phyloP scores from a whole-genome alignment of 805 yeast species.

The Kazachstania psychrophila region DNA sequence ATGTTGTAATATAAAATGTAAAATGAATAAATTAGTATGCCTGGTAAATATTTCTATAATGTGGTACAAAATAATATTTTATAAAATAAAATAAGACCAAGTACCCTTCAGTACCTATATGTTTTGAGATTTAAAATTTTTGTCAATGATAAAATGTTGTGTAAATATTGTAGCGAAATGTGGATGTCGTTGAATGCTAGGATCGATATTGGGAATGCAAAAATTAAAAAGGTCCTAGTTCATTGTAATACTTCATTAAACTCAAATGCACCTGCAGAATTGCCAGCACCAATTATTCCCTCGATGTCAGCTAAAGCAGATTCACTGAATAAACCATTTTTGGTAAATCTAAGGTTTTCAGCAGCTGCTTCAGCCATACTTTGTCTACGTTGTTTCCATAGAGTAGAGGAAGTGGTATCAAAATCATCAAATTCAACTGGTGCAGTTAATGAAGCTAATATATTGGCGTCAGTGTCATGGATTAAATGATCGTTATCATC shows the following conservation, averaged over 20 bases:
- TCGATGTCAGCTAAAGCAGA: slow-evolving; percentile 67
- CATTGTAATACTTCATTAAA: slow-evolving; percentile 23
- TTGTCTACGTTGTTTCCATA: slow-evolving; percentile 49
- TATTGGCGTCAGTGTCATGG: slow-evolving; percentile 23
- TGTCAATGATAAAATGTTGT: no score
- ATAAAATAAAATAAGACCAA: no score
- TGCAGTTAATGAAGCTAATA: slow-evolving; percentile 28
- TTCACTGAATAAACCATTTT: slow-evolving; percentile 68
- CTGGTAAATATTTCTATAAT: slow-evolving; percentile 1
- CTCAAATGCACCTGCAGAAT: slow-evolving; percentile 15
- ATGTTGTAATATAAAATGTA: no score
- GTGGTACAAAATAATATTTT: no score
- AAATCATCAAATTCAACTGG: slow-evolving; percentile 24
- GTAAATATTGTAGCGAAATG: no score
- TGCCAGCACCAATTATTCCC: slow-evolving; percentile 33
- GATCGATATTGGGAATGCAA: no score
- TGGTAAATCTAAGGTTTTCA: slow-evolving; percentile 68
- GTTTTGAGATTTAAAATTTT: background rate
- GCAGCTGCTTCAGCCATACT: slow-evolving; percentile 66
- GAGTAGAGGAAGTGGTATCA: slow-evolving; percentile 18
- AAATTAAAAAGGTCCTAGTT: no score
- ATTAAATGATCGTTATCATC: slow-evolving; percentile 8
- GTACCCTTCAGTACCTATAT: no score
- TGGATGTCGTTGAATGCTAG: no score
- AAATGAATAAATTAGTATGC: background rate